These are phyloP conservation scores for Quercus berberidifolia DNA, from an alignment of 306 rosid species.

Conservation along the genomic window DNA sequence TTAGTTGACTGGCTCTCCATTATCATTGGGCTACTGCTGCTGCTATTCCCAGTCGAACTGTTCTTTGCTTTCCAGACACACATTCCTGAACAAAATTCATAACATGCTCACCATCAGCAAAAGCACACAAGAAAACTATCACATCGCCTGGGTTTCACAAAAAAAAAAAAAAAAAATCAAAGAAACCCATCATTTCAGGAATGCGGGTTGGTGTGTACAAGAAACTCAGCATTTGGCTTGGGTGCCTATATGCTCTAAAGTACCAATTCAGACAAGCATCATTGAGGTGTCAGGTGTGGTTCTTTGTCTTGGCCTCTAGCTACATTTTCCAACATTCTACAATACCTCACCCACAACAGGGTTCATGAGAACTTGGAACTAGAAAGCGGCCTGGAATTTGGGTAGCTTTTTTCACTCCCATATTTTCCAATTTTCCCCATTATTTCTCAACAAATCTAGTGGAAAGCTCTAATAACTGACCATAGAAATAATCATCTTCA, in stretches of 20 bases:
- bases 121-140: not conserved
- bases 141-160: not conserved
- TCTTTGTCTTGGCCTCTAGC: not conserved
- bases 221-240: not conserved
- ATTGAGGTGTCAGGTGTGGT: not conserved
- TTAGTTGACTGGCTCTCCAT: constrained; percentile 53
- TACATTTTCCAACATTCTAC: not conserved
- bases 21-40: constrained; percentile 36
- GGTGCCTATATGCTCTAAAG: not conserved
- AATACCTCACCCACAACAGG: not conserved
- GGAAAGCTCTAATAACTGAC: not conserved
- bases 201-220: not conserved
- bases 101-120: constrained; percentile 27
- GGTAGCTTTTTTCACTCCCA: not conserved
- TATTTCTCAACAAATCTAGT: not conserved
- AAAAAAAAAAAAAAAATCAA: not conserved
- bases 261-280: not conserved
- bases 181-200: not conserved
- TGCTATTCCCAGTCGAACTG: constrained; percentile 53
- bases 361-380: not conserved
- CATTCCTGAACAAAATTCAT: constrained; percentile 46
- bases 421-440: not conserved
- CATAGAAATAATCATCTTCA: not conserved
- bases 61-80: constrained; percentile 81
- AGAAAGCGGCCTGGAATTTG: not conserved